Evolutionary conservation across 768 basidiomycete species (phyloP).

Genomic region (Flagelloscypha sp.): DNA sequence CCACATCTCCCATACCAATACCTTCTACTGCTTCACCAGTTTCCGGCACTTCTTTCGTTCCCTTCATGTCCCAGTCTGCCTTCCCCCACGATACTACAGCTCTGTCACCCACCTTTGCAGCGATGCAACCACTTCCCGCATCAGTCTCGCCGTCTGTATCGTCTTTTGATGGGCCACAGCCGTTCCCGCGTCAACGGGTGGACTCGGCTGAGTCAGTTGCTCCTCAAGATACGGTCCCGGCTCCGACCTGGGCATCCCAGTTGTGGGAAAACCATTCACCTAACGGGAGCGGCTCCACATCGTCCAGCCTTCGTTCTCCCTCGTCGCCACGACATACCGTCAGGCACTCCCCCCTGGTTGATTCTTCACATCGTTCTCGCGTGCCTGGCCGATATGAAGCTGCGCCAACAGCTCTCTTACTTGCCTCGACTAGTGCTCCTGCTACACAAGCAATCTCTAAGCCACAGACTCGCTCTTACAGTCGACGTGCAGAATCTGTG

Average conservation of each 20-base stretch:
- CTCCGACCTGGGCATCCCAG: conserved; percentile 62
- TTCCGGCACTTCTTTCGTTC: conserved; percentile 35
- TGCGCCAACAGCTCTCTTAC: conserved; percentile 44
- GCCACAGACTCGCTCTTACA: conserved; percentile 50
- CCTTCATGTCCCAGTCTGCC: conserved; percentile 37
- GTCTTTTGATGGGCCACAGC: conserved; percentile 34
- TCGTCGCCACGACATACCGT: conserved; percentile 35
- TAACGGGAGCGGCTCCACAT: too few relatives aligned
- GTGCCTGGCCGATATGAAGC: conserved; percentile 37
- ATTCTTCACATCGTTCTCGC: conserved; percentile 29
- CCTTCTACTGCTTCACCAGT: conserved; percentile 28
- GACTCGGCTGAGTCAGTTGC: conserved; percentile 53
- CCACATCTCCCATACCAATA: conserved; percentile 58
- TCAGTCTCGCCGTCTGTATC: conserved; percentile 52
- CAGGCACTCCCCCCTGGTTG: conserved; percentile 42
- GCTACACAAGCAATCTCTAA: conserved; percentile 39
- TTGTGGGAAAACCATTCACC: too few relatives aligned
- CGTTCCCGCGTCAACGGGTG: conserved; percentile 32
- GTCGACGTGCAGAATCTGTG: conserved; percentile 58
- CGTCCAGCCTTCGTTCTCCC: conserved; percentile 37
- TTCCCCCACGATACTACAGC: conserved; percentile 42
- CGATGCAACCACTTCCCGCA: conserved; percentile 52
- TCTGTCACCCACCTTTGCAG: conserved; percentile 58
- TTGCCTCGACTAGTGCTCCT: conserved; percentile 69
- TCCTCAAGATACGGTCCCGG: conserved; percentile 48